A percentile compares a stretch with the other conserved stretches of the same genome.
Conservation (phyloP, 495 filamentous ascomycete genomes). For the Penicillium cinerascens region DNA sequence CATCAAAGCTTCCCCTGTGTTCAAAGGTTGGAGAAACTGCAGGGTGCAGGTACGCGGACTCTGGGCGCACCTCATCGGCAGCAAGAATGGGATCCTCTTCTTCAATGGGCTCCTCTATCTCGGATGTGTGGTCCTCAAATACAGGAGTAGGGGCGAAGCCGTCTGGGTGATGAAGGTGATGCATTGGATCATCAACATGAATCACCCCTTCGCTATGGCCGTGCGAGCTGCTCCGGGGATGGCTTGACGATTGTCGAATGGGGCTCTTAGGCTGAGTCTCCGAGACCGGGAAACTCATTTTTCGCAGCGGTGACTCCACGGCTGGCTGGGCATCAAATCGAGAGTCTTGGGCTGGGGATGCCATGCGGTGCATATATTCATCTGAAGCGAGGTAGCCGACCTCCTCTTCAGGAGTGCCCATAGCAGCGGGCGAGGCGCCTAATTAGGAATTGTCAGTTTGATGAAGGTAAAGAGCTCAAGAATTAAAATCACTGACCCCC, state of each 20-base stretch:
- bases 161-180: slow-evolving; percentile 59
- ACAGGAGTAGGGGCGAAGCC: slow-evolving; percentile 46
- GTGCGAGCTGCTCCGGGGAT: slow-evolving; percentile 15
- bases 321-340: slow-evolving; percentile 40
- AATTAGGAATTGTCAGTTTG: slow-evolving; percentile 9
- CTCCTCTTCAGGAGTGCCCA: slow-evolving; percentile 72
- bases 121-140: slow-evolving; percentile 8
- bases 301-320: slow-evolving; percentile 56
- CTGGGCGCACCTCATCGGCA: slow-evolving; percentile 84
- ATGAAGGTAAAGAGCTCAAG: not conserved
- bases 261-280: slow-evolving; percentile 18
- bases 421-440: slow-evolving; percentile 49
- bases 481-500: slow-evolving; percentile 46
- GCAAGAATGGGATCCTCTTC: slow-evolving; percentile 79
- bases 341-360: slow-evolving; percentile 58
- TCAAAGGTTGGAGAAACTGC: slow-evolving; percentile 70
- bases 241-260: slow-evolving; percentile 7
- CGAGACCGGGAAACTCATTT: slow-evolving; percentile 47
- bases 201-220: slow-evolving; percentile 53
- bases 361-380: slow-evolving; percentile 68
- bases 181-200: slow-evolving; percentile 71
- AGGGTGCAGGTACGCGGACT: slow-evolving; percentile 62
- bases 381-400: slow-evolving; percentile 78
- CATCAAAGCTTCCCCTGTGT: slow-evolving; percentile 56
- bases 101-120: slow-evolving; percentile 23